Evolutionary conservation across 495 filamentous ascomycete species (phyloP), one percentile per base, ranked within the genome.

Genomic region (Penicillium manginii): DNA sequence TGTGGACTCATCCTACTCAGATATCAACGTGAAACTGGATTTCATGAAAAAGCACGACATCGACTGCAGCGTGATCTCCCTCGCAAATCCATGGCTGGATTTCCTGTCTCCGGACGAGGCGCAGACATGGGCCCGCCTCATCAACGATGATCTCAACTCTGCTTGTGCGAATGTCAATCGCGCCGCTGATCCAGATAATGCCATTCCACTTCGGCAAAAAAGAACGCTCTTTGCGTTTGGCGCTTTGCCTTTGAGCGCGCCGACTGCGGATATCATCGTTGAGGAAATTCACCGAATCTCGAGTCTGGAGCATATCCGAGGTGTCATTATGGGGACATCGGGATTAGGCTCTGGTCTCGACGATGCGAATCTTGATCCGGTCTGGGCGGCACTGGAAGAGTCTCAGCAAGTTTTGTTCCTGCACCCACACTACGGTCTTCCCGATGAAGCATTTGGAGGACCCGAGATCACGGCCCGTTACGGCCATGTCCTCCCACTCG

Each of bases 51-150:
- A 74, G 7, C 93, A 98, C 68, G 70, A 73, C 22, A 97, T 98
- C 65, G 83, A 88, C 67, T 86, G 85, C 53, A 96, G 91, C 17
- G 87, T 97, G 9, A 84, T 98, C 67, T 93, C 89, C 0, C 88
- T 97, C 43, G 93, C 93, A 21, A 98, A 98, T 69, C 93, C 93
- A 1, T 98, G 93, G 93, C 84, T 98, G 1, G 93, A 97, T 71
- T 97, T 96, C 68, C 77, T 97, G 0, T 76, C 83, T 0, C 63
- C 86, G 0, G 62, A 73, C 19, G 83, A 88, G 56, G 89, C 89
- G 82, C 81, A 12, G 67, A 74, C 42, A 17, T 83, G 84, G 56
- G 89, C 91, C 0, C 57, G 78, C 33, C 74, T 70, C 4, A 84
- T 96, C 70, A 98, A 97, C 73, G 76, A 89, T 61, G 89, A 93